These are phyloP conservation scores for Penicillium canariense DNA, from an alignment of 495 filamentous ascomycete species.

Conservation along the genomic window DNA sequence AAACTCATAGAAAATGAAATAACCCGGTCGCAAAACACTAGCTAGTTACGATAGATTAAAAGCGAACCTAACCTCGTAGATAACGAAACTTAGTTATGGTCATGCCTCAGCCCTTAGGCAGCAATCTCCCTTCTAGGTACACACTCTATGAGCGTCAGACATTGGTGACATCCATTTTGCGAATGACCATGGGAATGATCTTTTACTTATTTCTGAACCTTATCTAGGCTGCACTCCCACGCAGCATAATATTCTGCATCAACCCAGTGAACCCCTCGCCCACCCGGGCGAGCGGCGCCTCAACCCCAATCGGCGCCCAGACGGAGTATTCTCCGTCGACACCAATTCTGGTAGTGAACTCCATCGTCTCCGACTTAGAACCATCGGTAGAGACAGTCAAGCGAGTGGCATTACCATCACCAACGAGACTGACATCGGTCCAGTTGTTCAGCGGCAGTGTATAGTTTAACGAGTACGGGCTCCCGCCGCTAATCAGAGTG, in stretches of 20 bases:
- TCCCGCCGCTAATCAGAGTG: constrained; percentile 46
- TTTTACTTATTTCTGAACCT: no score
- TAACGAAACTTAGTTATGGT: no score
- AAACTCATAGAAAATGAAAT: background rate
- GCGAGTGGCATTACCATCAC: constrained; percentile 40
- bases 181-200: no score
- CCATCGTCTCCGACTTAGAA: constrained; percentile 19
- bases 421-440: constrained; percentile 41
- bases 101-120: no score
- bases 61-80: no score
- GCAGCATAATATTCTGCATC: constrained; percentile 22
- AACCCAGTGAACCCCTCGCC: constrained; percentile 34
- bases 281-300: constrained; percentile 44
- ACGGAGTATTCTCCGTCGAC: constrained; percentile 40
- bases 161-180: no score
- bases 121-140: no score
- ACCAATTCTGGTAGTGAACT: constrained; percentile 43
- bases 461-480: constrained; percentile 44
- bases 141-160: no score
- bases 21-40: no score
- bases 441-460: constrained; percentile 40
- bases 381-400: constrained; percentile 25
- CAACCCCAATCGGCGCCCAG: constrained; percentile 47
- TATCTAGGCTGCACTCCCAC: constrained; percentile 1
- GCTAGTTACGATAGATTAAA: no score